phyloP scores from a whole-genome alignment of 495 filamentous ascomycete genomes.

The Neurospora sublineolata region DNA sequence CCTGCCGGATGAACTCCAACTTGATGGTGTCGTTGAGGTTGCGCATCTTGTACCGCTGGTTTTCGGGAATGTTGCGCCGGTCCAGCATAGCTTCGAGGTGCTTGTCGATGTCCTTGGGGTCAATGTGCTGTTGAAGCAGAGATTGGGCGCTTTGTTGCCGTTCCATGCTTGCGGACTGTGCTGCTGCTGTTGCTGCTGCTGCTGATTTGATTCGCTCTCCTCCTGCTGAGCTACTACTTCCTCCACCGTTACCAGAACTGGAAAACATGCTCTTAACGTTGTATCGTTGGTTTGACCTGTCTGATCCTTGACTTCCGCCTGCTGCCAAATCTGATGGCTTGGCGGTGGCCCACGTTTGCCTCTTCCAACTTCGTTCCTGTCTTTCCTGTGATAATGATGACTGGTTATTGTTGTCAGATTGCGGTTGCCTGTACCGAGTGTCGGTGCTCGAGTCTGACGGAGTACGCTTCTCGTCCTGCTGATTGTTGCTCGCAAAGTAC shows the following conservation, averaged over 20 bases:
- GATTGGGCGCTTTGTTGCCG: background rate
- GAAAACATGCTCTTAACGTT: background rate
- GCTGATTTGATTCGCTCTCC: background rate
- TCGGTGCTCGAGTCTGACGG: conserved; percentile 38
- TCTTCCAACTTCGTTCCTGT: background rate
- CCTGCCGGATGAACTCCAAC: conserved; percentile 84
- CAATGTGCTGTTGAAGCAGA: conserved; percentile 12
- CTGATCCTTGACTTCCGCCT: background rate
- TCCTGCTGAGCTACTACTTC: background rate
- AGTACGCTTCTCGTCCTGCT: background rate
- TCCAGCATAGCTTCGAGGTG: conserved; percentile 63
- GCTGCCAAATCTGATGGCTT: background rate
- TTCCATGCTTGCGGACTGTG: background rate
- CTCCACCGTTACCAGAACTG: background rate
- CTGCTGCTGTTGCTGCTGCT: background rate
- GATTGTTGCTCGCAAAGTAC: background rate
- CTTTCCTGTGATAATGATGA: background rate
- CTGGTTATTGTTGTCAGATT: background rate
- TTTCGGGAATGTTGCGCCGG: conserved; percentile 80
- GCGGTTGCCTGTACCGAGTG: conserved; percentile 15
- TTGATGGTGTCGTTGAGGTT: conserved; percentile 81
- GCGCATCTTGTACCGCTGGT: conserved; percentile 89
- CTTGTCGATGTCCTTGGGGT: conserved; percentile 39
- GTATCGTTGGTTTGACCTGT: background rate
- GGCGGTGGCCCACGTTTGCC: background rate